Base-by-base conservation (phyloP, 2,329 filamentous ascomycete genomes). In the Metarhizium brunneum region DNA sequence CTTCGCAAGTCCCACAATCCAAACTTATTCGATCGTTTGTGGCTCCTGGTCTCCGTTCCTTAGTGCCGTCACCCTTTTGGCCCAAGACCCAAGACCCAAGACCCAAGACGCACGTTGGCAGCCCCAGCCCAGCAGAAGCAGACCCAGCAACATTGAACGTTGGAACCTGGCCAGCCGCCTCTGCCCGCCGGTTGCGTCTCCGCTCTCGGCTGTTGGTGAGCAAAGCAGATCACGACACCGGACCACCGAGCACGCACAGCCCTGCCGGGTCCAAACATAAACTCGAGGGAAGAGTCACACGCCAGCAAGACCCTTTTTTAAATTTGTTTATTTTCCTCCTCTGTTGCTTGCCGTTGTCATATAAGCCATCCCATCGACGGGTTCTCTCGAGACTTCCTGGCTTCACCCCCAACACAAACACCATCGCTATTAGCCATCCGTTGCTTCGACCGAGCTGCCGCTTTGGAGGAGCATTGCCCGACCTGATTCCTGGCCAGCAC, bases 161-260 rank as follows among this genome's bases (percentile, higher is more conserved):
- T 4, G 14, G 8, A 14, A 42, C 36, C 50, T 20, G 40, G 20
- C 13, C 47, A 36, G 20, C 48, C 49, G 36, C 49, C 49, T 42
- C 38, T 52, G 49, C 50, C 53, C 56, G 51, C 57, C 52, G 54
- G 56, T 57, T 57, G 58, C 47, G 47, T 54, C 58, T 59, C 58
- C 56, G 58, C 53, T 59, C 50, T 56, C 58, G 58, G 58, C 54
- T 59, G 54, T 52, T 52, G 32, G 38, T 54, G 52, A 56, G 48
- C 57, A 53, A 53, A 45, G 54, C 52, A 53, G 50, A 52, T 54
- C 56, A 57, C 56, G 49, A 54, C 56, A 54, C 52, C 49, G 43
- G 43, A 32, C 51, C 16, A 35, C 47, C 51, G 47, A 56, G 54
- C 51, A 53, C 54, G 54, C 30, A 52, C 50, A 43, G 48, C 47